Conservation (phyloP, 345 rosid species). For the Turnera subulata region DNA sequence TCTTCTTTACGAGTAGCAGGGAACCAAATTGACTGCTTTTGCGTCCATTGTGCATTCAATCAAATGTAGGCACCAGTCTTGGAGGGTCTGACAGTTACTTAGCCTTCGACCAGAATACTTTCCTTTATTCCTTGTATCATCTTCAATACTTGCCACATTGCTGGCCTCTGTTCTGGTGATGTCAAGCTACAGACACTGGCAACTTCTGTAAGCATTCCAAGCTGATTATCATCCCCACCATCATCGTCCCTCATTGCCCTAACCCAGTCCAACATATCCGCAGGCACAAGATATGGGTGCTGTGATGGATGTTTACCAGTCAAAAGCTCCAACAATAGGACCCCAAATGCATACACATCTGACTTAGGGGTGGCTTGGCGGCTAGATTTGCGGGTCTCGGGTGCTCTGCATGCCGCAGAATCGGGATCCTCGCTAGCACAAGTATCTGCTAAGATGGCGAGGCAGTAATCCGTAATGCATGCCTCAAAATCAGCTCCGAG, state of each 20-base stretch:
- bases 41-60: neutral
- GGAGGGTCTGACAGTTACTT: constrained; percentile 23
- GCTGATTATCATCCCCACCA: constrained; percentile 47
- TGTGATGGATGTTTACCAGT: constrained; percentile 75
- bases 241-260: constrained; percentile 60
- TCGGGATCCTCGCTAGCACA: constrained; percentile 61
- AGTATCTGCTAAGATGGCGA: constrained; percentile 58
- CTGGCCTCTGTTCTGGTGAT: constrained; percentile 87
- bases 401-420: constrained; percentile 62
- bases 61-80: constrained; percentile 3
- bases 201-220: constrained; percentile 79
- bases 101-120: constrained; percentile 40
- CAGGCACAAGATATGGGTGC: constrained; percentile 73
- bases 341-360: constrained; percentile 84
- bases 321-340: constrained; percentile 73
- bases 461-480: constrained; percentile 79
- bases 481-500: constrained; percentile 94
- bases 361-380: constrained; percentile 57
- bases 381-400: constrained; percentile 69
- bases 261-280: constrained; percentile 82
- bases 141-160: constrained; percentile 84
- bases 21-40: neutral
- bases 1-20: no score
- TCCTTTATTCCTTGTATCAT: constrained; percentile 85
- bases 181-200: constrained; percentile 78